Evolutionary conservation across 768 basidiomycete genomes (phyloP).

Genomic region (Goffeauzyma gilvescens): DNA sequence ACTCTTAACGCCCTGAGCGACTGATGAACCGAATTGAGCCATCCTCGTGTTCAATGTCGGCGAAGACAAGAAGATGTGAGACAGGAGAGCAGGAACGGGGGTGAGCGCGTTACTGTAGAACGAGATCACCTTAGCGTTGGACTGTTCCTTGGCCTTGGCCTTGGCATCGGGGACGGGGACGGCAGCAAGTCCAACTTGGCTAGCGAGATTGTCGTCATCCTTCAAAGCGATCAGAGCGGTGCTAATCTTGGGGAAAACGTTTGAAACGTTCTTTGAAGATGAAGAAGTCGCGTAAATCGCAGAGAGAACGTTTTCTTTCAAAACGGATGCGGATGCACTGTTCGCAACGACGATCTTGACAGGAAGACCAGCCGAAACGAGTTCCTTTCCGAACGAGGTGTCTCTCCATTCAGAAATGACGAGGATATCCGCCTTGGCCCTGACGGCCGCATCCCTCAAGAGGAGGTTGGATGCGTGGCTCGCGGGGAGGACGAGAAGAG

Average conservation of each 20-base stretch:
- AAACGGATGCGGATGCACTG: conserved; percentile 17
- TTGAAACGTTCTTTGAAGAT: conserved; percentile 9
- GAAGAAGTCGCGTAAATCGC: conserved; percentile 22
- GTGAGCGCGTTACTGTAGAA: conserved; percentile 47
- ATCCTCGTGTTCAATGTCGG: conserved; percentile 33
- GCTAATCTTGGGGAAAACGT: no score
- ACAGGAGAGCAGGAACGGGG: conserved; percentile 38
- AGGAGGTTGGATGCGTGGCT: conserved; percentile 18
- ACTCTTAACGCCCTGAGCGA: conserved; percentile 31
- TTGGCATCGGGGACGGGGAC: no score
- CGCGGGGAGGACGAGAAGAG: conserved; percentile 18
- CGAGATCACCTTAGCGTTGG: conserved; percentile 37
- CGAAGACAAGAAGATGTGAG: conserved; percentile 33
- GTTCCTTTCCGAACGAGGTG: no score
- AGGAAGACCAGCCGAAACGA: conserved; percentile 14
- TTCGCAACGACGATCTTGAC: conserved; percentile 14
- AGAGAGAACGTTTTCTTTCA: conserved; percentile 22
- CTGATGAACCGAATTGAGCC: conserved; percentile 28
- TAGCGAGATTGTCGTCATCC: no score
- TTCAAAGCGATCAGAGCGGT: no score
- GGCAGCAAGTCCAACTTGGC: no score
- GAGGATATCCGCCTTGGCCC: background rate
- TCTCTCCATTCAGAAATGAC: no score
- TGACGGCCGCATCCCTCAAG: conserved; percentile 17
- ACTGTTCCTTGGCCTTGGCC: conserved; percentile 1